Percentiles rank a stretch among this genome's conserved stretches.
Conservation (phyloP, 1,284 basidiomycete genomes). For the Ustilago nuda region DNA sequence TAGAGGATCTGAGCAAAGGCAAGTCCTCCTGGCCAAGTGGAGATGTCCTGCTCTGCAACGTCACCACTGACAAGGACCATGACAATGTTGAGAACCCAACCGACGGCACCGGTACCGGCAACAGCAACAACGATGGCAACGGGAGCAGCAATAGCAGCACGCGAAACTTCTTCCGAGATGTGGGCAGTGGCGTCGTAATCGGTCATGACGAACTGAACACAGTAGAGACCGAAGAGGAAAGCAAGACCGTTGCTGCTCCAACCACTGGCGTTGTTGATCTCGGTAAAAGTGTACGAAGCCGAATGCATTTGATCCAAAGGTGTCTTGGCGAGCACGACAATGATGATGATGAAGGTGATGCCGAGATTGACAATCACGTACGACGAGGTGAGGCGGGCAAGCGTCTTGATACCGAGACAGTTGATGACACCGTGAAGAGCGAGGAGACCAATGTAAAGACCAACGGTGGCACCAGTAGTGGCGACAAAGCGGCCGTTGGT, state of each 20-base stretch:
- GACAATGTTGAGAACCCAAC: conserved; percentile 71
- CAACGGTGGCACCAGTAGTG: conserved; percentile 57
- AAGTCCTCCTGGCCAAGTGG: conserved; percentile 64
- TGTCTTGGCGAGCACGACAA: conserved; percentile 79
- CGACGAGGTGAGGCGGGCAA: conserved; percentile 80
- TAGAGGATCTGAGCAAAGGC: conserved; percentile 66
- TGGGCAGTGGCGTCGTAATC: conserved; percentile 77
- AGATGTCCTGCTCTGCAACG: conserved; percentile 50
- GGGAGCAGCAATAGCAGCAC: conserved; percentile 82
- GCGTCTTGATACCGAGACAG: conserved; percentile 81
- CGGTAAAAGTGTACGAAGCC: conserved; percentile 77
- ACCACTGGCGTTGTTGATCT: conserved; percentile 78
- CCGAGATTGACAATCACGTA: conserved; percentile 91
- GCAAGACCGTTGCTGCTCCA: conserved; percentile 84
- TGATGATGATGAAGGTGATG: conserved; percentile 75
- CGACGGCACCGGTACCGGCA: conserved; percentile 63
- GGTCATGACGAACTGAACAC: conserved; percentile 78
- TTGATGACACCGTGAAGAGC: conserved; percentile 73
- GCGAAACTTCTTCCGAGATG: conserved; percentile 89
- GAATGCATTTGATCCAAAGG: conserved; percentile 82
- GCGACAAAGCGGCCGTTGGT: conserved; percentile 57
- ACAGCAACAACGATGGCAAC: conserved; percentile 88
- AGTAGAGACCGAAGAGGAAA: conserved; percentile 86
- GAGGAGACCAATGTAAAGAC: conserved; percentile 63
- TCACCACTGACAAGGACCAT: conserved; percentile 80